Evolutionary conservation across 441 rosid genomes (phyloP), one percentile per base, ranked within the genome.

Genomic region (Pelargonium cotyledonis): DNA sequence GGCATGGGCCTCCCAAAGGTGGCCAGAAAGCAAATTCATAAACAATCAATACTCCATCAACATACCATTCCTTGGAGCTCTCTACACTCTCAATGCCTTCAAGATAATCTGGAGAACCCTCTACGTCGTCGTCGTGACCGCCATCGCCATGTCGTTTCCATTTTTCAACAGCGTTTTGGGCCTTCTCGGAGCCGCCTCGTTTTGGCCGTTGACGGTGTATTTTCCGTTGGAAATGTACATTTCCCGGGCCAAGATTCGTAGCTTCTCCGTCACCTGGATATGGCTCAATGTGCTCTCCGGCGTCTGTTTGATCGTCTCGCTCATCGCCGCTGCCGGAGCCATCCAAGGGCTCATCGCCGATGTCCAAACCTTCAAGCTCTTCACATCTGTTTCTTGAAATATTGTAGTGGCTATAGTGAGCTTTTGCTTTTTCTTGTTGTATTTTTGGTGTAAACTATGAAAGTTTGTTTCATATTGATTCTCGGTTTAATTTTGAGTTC

Each of bases 161-260:
- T 66, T 66, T 26, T 66, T 66, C 68, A 66, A 66, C 57, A 47
- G 57, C 6, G 29, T 66, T 26, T 7, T 66, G 38, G 68, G 68
- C 5, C 38, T 66, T 10, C 58, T 66, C 15, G 68, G 68, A 9
- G 68, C 68, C 6, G 35, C 38, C 6, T 66, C 68, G 15, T 66
- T 66, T 31, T 86, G 89, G 89, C 91, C 91, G 0, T 70, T 88
- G 69, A 85, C 91, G 0, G 81, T 88, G 29, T 82, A 83, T 68
- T 85, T 85, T 58, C 94, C 91, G 0, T 49, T 85, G 15, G 74
- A 86, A 79, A 86, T 88, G 87, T 78, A 84, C 77, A 77, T 86
- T 0, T 72, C 77, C 0, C 83, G 77, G 44, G 72, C 68, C 7
- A 80, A 81, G 62, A 76, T 85, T n/a, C 63, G 69, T 31, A 69